Percentiles rank a stretch among this genome's conserved stretches.
phyloP scores from a whole-genome alignment of 305 asterid species.

The Coffea humblotiana region DNA sequence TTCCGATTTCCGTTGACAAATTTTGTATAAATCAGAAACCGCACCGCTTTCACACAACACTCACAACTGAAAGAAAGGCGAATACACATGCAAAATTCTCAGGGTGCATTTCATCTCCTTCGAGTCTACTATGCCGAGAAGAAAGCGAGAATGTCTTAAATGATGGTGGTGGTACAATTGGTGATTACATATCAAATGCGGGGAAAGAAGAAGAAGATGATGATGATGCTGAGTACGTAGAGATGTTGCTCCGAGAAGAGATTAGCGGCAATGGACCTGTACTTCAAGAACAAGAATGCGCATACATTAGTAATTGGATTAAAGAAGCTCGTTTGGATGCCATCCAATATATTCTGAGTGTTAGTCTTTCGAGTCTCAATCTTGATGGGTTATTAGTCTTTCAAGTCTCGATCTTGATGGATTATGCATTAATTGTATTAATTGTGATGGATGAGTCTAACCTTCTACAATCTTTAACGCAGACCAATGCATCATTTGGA shows the following conservation, averaged over 20 bases:
- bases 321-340: conserved; percentile 51
- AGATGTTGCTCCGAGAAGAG: conserved; percentile 44
- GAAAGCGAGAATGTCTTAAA: conserved; percentile 24
- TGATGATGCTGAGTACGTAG: conserved; percentile 41
- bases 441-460: neutral
- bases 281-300: conserved; percentile 13
- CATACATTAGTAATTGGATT: conserved; percentile 34
- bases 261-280: conserved; percentile 15
- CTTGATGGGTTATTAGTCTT: conserved; percentile 17
- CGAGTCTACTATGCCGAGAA: conserved; percentile 26
- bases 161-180: conserved; percentile 23
- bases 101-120: conserved; percentile 22
- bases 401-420: neutral
- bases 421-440: neutral
- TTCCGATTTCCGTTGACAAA: conserved; percentile 13
- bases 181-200: conserved; percentile 13
- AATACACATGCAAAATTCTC: conserved; percentile 30
- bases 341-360: conserved; percentile 47
- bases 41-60: neutral
- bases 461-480: conserved; percentile 22
- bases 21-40: neutral
- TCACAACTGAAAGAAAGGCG: neutral
- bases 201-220: neutral
- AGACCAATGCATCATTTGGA: conserved; percentile 31
- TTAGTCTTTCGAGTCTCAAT: conserved; percentile 23